These are phyloP conservation scores for Fusarium citri DNA, from an alignment of 2,329 filamentous ascomycete species.

Conservation along the genomic window DNA sequence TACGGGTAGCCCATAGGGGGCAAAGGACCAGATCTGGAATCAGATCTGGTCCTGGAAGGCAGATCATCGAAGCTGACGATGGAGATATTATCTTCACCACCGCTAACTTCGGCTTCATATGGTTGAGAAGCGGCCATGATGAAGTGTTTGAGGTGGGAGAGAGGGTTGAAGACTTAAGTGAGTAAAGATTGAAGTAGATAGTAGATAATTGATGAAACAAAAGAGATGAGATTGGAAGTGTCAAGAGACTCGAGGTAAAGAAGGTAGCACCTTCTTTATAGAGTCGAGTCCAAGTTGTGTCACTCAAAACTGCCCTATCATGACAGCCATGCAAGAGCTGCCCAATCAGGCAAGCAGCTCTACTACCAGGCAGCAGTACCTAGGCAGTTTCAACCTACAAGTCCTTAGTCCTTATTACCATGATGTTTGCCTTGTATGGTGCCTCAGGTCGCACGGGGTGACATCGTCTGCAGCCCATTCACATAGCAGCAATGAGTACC, in stretches of 20 bases:
- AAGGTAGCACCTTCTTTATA: conserved; percentile 28
- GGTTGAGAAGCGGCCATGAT: conserved; percentile 31
- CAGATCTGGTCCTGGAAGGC: not conserved
- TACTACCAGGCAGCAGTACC: conserved; percentile 34
- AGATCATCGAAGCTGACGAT: conserved; percentile 43
- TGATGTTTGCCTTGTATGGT: conserved; percentile 10
- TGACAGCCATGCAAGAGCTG: not conserved
- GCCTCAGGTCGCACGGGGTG: not conserved
- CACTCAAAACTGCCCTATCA: conserved; percentile 6
- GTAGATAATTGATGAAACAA: not conserved
- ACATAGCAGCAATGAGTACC: not conserved
- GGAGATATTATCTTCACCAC: conserved; percentile 36
- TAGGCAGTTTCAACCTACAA: conserved; percentile 1
- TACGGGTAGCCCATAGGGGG: not conserved
- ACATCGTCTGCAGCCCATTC: not conserved
- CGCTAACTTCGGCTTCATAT: conserved; percentile 21
- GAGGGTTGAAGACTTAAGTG: too few species aligned
- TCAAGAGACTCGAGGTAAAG: not conserved
- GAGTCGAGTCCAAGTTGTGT: not conserved
- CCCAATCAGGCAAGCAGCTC: conserved; percentile 18
- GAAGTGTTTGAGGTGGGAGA: not conserved
- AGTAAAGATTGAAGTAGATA: not conserved
- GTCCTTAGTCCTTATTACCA: not conserved
- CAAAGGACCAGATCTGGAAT: not conserved
- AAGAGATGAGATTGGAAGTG: not conserved